These are phyloP conservation scores for Somion occarium DNA, from an alignment of 1,284 basidiomycete species.

Conservation along the genomic window DNA sequence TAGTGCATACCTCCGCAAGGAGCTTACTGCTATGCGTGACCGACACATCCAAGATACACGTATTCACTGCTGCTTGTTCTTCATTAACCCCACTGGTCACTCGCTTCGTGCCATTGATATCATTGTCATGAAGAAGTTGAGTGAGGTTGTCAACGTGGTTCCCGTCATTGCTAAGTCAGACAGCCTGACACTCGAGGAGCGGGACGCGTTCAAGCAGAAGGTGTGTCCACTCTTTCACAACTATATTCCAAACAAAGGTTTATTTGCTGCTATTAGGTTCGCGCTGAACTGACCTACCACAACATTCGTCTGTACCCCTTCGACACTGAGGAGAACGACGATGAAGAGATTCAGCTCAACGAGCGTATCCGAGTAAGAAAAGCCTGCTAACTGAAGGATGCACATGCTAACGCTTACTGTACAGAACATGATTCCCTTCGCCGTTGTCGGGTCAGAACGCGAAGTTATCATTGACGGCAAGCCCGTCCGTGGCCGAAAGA, in stretches of 20 bases:
- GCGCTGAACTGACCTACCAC: conserved; percentile 89
- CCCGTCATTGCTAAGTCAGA: conserved; percentile 99
- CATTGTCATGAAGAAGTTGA: conserved; percentile 98
- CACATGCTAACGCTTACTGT: conserved; percentile 2
- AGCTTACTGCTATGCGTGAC: conserved; percentile 98
- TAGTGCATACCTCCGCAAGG: conserved; percentile 97
- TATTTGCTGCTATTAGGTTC: conserved; percentile 52
- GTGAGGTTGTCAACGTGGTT: conserved; percentile 98
- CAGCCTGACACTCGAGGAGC: conserved; percentile 90
- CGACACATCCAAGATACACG: conserved; percentile 97
- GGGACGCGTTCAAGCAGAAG: conserved; percentile 90
- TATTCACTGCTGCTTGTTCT: conserved; percentile 98
- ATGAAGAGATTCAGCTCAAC: conserved; percentile 89
- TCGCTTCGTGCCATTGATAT: conserved; percentile 92
- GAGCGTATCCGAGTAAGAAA: conserved; percentile 79
- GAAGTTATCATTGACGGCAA: conserved; percentile 95
- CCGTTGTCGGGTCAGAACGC: conserved; percentile 93
- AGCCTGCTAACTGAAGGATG: neutral
- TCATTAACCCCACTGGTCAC: conserved; percentile 97
- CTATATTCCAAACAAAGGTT: no score
- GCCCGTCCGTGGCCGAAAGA: conserved; percentile 92
- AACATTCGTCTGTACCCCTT: conserved; percentile 96
- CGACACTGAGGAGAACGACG: conserved; percentile 94
- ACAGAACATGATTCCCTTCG: conserved; percentile 92
- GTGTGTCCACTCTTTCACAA: conserved; percentile 32